phyloP scores from a whole-genome alignment of 352 stramenopile genomes.

The Thraustochytrium sp. region DNA sequence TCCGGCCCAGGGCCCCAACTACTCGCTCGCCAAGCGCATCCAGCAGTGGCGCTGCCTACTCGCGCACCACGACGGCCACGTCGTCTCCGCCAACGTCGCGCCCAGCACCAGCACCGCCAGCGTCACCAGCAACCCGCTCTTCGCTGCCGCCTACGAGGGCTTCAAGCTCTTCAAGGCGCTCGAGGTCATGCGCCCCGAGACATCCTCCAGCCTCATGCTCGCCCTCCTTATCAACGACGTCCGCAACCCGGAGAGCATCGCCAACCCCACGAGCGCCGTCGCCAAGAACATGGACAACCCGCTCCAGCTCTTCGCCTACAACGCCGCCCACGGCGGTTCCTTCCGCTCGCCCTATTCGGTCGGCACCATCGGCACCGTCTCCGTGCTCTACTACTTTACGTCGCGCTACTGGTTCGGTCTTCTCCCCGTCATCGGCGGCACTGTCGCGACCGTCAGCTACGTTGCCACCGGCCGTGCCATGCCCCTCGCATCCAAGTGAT shows the following conservation, averaged over 20 bases:
- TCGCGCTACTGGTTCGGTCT: neutral
- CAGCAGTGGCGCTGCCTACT: slow-evolving; percentile 77
- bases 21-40: slow-evolving; percentile 75
- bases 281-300: slow-evolving; percentile 14
- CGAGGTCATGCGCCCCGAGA: slow-evolving; percentile 42
- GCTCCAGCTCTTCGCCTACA: slow-evolving; percentile 33
- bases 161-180: slow-evolving; percentile 44
- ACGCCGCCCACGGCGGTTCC: slow-evolving; percentile 27
- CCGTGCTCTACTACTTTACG: slow-evolving; percentile 23
- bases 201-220: slow-evolving; percentile 32
- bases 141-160: slow-evolving; percentile 41
- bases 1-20: slow-evolving; percentile 75
- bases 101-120: slow-evolving; percentile 73
- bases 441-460: neutral
- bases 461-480: slow-evolving; percentile 1
- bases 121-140: slow-evolving; percentile 41
- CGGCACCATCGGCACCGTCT: slow-evolving; percentile 34
- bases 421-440: neutral
- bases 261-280: slow-evolving; percentile 20
- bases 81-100: slow-evolving; percentile 76
- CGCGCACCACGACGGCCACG: slow-evolving; percentile 62
- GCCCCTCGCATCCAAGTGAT: too few species aligned
- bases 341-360: slow-evolving; percentile 36
- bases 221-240: slow-evolving; percentile 46
- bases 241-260: slow-evolving; percentile 28